Base-by-base conservation (phyloP, 129 eudicot species). In the Glebionis coronaria region DNA sequence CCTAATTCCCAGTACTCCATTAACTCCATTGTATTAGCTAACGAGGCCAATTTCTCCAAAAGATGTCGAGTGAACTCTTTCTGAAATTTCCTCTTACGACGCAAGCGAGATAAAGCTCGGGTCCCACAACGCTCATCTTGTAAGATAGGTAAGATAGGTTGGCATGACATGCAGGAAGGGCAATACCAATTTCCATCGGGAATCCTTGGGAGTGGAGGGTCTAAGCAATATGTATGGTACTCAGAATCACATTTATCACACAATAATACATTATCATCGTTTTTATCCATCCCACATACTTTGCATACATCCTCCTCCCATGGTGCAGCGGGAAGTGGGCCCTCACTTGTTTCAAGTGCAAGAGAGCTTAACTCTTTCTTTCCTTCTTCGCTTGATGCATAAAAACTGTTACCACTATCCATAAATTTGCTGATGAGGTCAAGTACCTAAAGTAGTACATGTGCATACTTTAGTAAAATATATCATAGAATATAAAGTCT, bases 1-100 rank as follows among this genome's bases (percentile, higher is more conserved):
- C 82, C 84, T 46, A 94, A 79, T 35, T 94, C 99, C 95, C 90
- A 89, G 50, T 81, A 88, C 69, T 94, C 99, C 71, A 81, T 89
- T 10, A 68, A 38, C 71, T 84, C 95, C 99, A 94, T 84, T n/a
- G 82, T 73, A 49, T 78, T 76, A 3, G 87, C 93, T 49, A 94
- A 63, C 8, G 75, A 77, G 40, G 84, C 76, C 73, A 87, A 71
- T 21, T 74, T 63, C 38, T 81, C 84, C 79, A 87, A 73, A 69
- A 72, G 57, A 61, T 51, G 51, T 45, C 63, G 54, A 6, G 77
- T 64, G 50, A 79, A 59, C 12, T 87, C 88, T 70, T 82, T 82
- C 53, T 72, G 78, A 25, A 61, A 11, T 38, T 73, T 80, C 66
- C 60, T 87, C 25, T 67, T 67, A 5, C 70, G 68, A 21, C 57